Base-by-base conservation (phyloP, 2,329 filamentous ascomycete species). In the Epichloe sp. region DNA sequence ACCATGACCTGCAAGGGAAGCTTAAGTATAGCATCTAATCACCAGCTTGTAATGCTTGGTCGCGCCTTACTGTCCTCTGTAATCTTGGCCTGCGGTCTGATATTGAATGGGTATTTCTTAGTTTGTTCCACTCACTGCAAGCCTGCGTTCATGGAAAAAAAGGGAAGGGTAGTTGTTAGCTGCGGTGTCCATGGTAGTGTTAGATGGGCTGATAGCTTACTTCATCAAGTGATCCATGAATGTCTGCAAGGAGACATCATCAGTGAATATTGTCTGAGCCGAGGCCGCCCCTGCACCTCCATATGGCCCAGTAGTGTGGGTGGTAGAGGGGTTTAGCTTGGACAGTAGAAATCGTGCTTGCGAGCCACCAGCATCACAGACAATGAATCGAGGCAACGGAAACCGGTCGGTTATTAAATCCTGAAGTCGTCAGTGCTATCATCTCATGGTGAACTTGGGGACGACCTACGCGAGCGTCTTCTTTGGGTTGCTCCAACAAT, bases 171-270 rank as follows among this genome's bases (percentile, higher is more conserved):
- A 58, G 58, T 55, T 45, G 54, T 52, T 44, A 45, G 21, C 23
- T 14, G 1, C n/a, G 12, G 3, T 17, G 12, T 23, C 5, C 2
- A 42, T 41, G 19, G 5, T n/a, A 49, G 40, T 7, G 8, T 11
- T 3, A 8, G 10, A 19, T 12, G 34, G 36, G 3, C 21, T 26
- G 2, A 4, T 15, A 34, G 8, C 84, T 71, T 76, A 90, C 88
- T 98, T 98, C 93, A 98, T 98, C 66, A 98, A 74, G 71, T 97
- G 90, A 63, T 98, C 93, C 93, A 98, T 98, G 66, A 98, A 98
- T 1, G 91, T 97, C 70, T 97, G 91, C 64, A 98, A 73, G 50
- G 89, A 96, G 50, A 98, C 93, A 68, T 98, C 93, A 63, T 98
- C 93, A 1, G 93, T 98, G 72, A 98, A 98, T 61, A 98, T 98